These are phyloP conservation scores for Nigrograna mackinnonii DNA, from an alignment of 2,329 filamentous ascomycete genomes.

Conservation along the genomic window DNA sequence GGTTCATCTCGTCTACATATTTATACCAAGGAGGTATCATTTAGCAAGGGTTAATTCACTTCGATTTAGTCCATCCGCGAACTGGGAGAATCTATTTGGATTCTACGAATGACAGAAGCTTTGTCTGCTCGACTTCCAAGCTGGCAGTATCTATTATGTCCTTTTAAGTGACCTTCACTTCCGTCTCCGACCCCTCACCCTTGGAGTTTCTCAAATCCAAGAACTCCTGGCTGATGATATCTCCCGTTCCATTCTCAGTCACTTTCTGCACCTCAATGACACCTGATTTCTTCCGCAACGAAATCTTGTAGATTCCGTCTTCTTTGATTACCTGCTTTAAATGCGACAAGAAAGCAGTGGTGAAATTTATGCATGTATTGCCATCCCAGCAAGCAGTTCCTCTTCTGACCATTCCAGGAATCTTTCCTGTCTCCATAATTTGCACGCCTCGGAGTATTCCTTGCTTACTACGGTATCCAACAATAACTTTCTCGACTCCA, in stretches of 20 bases:
- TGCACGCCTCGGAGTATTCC: slow-evolving; percentile 75
- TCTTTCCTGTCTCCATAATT: slow-evolving; percentile 77
- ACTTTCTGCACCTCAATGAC: slow-evolving; percentile 75
- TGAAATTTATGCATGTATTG: slow-evolving; percentile 91
- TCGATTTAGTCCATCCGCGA: too few relatives aligned
- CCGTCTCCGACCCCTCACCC: slow-evolving; percentile 9
- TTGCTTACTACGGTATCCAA: slow-evolving; percentile 78
- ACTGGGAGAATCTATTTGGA: too few relatives aligned
- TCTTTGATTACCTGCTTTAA: slow-evolving; percentile 62
- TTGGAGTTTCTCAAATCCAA: slow-evolving; percentile 67
- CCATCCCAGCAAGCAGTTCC: slow-evolving; percentile 81
- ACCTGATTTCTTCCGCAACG: slow-evolving; percentile 63
- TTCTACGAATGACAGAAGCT: too few relatives aligned
- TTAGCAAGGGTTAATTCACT: too few relatives aligned
- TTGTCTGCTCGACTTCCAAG: too few relatives aligned
- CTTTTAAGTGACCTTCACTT: too few relatives aligned
- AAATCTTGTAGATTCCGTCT: slow-evolving; percentile 82
- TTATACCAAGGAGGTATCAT: too few relatives aligned
- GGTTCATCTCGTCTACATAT: too few relatives aligned
- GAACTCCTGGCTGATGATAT: slow-evolving; percentile 77
- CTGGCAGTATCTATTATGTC: too few relatives aligned
- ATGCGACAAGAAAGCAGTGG: slow-evolving; percentile 77
- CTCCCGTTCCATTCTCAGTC: slow-evolving; percentile 74
- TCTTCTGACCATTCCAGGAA: slow-evolving; percentile 75
- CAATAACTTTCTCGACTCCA: slow-evolving; percentile 87